Evolutionary conservation across 805 yeast genomes (phyloP).

Genomic region (Myxozyma geophila): DNA sequence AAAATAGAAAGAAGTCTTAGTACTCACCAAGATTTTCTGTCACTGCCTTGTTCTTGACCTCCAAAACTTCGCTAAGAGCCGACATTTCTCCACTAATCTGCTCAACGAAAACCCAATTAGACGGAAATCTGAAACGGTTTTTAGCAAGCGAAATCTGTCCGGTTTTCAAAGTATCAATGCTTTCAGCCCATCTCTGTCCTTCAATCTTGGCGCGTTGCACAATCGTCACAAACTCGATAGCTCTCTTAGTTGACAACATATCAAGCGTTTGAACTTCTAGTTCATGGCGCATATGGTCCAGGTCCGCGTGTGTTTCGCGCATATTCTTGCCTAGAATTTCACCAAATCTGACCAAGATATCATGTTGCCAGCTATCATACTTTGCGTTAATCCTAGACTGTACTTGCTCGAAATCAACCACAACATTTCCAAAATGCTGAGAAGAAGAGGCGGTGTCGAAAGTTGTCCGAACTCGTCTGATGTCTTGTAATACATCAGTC

Average conservation of each 20-base stretch:
- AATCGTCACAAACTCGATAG: constrained; percentile 48
- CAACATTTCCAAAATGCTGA: constrained; percentile 50
- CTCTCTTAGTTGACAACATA: constrained; percentile 48
- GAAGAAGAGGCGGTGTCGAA: constrained; percentile 58
- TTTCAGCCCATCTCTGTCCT: constrained; percentile 38
- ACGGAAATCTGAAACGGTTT: constrained; percentile 54
- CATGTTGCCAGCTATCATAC: constrained; percentile 64
- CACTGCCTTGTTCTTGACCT: constrained; percentile 47
- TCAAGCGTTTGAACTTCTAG: constrained; percentile 49
- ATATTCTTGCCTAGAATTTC: constrained; percentile 46
- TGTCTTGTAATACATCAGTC: constrained; percentile 53
- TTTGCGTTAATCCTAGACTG: constrained; percentile 58
- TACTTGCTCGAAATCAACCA: constrained; percentile 57
- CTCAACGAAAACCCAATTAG: constrained; percentile 63
- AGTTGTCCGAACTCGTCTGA: constrained; percentile 50
- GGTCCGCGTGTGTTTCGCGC: constrained; percentile 42
- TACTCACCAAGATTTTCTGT: constrained; percentile 48
- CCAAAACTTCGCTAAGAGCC: constrained; percentile 50
- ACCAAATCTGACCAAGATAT: constrained; percentile 51
- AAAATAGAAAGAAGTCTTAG: constrained; percentile 23
- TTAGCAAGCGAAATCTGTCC: constrained; percentile 53
- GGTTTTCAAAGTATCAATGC: constrained; percentile 38
- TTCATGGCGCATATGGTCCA: constrained; percentile 46
- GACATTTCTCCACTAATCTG: constrained; percentile 60
- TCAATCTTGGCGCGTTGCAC: constrained; percentile 46